Evolutionary conservation across 352 stramenopile genomes (phyloP).

Genomic region (Pythium phragmiticola): DNA sequence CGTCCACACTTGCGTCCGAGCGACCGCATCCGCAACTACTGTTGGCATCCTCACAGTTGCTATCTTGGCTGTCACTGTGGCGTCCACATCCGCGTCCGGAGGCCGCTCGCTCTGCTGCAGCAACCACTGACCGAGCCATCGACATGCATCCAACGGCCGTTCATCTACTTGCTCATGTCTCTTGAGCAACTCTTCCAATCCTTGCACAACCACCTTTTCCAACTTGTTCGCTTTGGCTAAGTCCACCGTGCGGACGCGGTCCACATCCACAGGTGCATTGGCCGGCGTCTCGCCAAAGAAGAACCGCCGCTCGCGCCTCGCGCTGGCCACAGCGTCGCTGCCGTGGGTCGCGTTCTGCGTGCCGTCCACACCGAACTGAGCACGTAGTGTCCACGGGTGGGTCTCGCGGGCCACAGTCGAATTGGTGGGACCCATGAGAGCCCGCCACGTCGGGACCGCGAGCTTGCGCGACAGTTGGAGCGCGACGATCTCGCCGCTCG

Average conservation of each 20-base stretch:
- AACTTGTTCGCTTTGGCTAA: neutral
- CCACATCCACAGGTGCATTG: conserved; percentile 4
- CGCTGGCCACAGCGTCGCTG: conserved; percentile 56
- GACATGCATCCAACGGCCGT: conserved; percentile 40
- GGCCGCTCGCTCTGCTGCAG: conserved; percentile 24
- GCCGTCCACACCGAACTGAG: conserved; percentile 75
- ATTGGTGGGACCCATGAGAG: conserved; percentile 81
- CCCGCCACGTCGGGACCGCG: conserved; percentile 66
- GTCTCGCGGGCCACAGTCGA: conserved; percentile 42
- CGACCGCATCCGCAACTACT: neutral
- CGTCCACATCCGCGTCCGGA: neutral
- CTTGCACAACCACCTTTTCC: conserved; percentile 40
- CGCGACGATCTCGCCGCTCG: conserved; percentile 59
- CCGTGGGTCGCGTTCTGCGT: conserved; percentile 83
- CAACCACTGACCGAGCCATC: conserved; percentile 56
- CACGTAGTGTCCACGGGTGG: conserved; percentile 59
- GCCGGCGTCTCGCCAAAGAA: conserved; percentile 51
- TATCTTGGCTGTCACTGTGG: neutral
- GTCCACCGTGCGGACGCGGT: conserved; percentile 13
- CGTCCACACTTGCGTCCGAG: neutral
- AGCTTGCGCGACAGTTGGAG: conserved; percentile 42
- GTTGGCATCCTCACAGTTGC: neutral
- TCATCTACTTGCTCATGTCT: neutral
- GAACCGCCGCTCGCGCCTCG: conserved; percentile 68
- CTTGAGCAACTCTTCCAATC: conserved; percentile 39